These are phyloP conservation scores for Paecilomyces sp. DNA, from an alignment of 2,329 filamentous ascomycete species.

Conservation along the genomic window DNA sequence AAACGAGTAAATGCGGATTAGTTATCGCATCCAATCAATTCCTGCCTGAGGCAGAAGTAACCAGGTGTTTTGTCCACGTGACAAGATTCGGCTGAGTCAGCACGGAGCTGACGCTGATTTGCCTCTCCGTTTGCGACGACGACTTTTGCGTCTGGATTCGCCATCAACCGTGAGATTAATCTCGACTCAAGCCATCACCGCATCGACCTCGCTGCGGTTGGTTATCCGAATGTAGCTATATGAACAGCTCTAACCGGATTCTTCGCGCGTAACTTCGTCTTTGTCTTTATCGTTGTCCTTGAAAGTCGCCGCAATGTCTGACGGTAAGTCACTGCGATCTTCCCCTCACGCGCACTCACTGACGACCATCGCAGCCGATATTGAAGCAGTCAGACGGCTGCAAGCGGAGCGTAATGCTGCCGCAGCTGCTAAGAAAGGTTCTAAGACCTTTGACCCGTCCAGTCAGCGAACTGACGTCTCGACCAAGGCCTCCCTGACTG, in stretches of 20 bases:
- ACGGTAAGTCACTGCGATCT: conserved; percentile 26
- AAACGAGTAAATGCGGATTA: too few species aligned
- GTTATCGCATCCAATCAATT: neutral
- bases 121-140: neutral
- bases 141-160: neutral
- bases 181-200: conserved; percentile 11
- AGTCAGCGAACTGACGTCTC: conserved; percentile 76
- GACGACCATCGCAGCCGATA: conserved; percentile 54
- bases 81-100: neutral
- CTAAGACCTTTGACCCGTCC: conserved; percentile 68
- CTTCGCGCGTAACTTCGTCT: conserved; percentile 15
- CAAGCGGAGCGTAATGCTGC: conserved; percentile 88
- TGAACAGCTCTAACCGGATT: conserved; percentile 19
- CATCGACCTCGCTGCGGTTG: conserved; percentile 22
- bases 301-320: conserved; percentile 32
- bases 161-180: neutral
- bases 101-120: neutral
- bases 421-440: conserved; percentile 70
- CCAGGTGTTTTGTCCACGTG: neutral
- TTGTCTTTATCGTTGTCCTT: conserved; percentile 15
- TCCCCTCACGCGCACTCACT: conserved; percentile 12
- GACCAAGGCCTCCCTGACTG: conserved; percentile 85
- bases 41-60: neutral
- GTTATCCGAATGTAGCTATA: conserved; percentile 28
- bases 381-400: conserved; percentile 78